Base-by-base conservation (phyloP, 345 rosid genomes). In the Populus deltoides region DNA sequence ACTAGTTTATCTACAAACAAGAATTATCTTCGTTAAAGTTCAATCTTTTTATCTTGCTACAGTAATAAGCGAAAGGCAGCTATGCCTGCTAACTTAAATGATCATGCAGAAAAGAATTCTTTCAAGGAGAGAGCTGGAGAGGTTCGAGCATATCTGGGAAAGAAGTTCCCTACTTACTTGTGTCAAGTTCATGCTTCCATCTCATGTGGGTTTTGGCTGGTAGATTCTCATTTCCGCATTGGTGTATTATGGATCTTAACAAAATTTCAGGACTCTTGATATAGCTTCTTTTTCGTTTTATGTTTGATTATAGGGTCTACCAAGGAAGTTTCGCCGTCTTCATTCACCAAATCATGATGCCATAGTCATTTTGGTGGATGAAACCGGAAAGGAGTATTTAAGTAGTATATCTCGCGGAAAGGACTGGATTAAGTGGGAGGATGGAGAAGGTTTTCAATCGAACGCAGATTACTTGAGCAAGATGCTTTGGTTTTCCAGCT, bases 191-290 rank as follows among this genome's bases (percentile, higher is more conserved):
- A 78, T 84, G 80, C 61, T 45, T 13, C 77, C 65, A 15, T 84
- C 82, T 12, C 79, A 78, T 72, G 84, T 78, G 84, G 84, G 29
- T 80, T 74, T 78, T 81, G 80, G 72, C 62, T 78, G 80, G 84
- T 81, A 73, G 67, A 69, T 57, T n/a, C 63, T 57, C 25, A 57
- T 57, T 57, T 57, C 63, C 63, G 12, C 63, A 24, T 57, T 24
- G 27, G n/a, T 57, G 25, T 10, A 45, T 45, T 45, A 12, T 57
- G 29, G 63, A 57, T n/a, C 29, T 57, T 57, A 11, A 57, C 12
- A 9, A 57, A 55, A 55, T 22, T 1, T 20, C 13, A 22, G 12
- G 27, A 57, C 63, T 57, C 63, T 9, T n/a, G 25, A 55, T 8
- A n/a, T 9, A 57, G 27, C 62, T 57, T 57, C 12, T 8, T 57